Evolutionary conservation across 2,329 filamentous ascomycete species (phyloP).

Genomic region (Coleophoma cylindrospora): DNA sequence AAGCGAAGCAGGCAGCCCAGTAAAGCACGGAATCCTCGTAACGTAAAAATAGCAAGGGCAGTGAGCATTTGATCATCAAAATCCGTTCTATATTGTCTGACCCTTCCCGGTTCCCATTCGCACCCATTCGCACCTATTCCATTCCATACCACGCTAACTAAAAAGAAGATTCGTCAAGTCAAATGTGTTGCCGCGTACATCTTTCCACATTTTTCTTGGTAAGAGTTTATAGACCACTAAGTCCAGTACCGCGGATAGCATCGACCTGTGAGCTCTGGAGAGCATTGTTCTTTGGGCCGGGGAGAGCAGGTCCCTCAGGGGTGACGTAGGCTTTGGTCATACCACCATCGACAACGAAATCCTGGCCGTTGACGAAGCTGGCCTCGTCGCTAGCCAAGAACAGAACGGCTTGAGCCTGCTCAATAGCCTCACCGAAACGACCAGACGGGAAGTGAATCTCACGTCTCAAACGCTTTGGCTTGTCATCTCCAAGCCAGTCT

Average conservation of each 20-base stretch:
- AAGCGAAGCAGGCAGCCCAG: too few relatives aligned
- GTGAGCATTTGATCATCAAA: too few relatives aligned
- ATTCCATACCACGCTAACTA: too few relatives aligned
- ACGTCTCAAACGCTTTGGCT: slow-evolving; percentile 62
- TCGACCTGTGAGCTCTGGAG: slow-evolving; percentile 25
- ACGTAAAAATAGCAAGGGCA: too few relatives aligned
- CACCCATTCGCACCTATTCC: too few relatives aligned
- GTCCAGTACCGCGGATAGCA: slow-evolving; percentile 24
- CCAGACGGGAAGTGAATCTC: slow-evolving; percentile 73
- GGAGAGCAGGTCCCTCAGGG: slow-evolving; percentile 50
- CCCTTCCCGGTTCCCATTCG: too few relatives aligned
- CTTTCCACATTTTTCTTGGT: too few relatives aligned
- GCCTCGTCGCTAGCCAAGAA: slow-evolving; percentile 72
- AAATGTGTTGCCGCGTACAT: too few relatives aligned
- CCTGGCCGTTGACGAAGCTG: slow-evolving; percentile 71
- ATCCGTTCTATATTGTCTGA: too few relatives aligned
- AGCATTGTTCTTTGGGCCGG: slow-evolving; percentile 45
- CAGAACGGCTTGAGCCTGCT: slow-evolving; percentile 70
- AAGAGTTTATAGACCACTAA: not conserved
- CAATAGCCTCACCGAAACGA: slow-evolving; percentile 71
- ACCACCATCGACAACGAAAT: slow-evolving; percentile 93
- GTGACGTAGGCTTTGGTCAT: slow-evolving; percentile 90
- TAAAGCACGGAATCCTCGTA: too few relatives aligned
- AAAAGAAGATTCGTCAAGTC: too few relatives aligned
- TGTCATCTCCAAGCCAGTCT: slow-evolving; percentile 71